These are phyloP conservation scores for Fusarium foetens DNA, from an alignment of 2,329 filamentous ascomycete genomes.

Conservation along the genomic window DNA sequence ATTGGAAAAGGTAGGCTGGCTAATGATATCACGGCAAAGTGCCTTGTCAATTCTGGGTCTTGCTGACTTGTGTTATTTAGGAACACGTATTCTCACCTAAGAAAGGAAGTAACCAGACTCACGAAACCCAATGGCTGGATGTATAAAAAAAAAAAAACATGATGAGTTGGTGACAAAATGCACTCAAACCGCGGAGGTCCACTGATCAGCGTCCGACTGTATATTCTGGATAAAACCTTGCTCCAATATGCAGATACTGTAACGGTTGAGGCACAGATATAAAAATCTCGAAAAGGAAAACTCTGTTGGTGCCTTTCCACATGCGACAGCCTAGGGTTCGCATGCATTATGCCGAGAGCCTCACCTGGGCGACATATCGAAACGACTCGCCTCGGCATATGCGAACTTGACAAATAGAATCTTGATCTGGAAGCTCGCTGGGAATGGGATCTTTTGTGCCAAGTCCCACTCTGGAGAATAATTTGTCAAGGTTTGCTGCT, in stretches of 20 bases:
- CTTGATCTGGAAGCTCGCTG: slow-evolving; percentile 20
- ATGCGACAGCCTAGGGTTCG: background rate
- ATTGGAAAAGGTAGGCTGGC: slow-evolving; percentile 3
- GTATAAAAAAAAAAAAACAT: background rate
- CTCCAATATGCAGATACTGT: background rate
- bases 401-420: slow-evolving; percentile 23
- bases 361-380: background rate
- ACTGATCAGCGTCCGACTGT: background rate
- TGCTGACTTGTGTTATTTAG: slow-evolving; percentile 2
- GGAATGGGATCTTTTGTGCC: slow-evolving; percentile 3
- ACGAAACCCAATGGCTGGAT: background rate
- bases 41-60: background rate
- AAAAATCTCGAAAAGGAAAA: background rate
- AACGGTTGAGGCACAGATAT: background rate
- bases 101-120: background rate
- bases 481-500: background rate
- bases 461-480: slow-evolving; percentile 6
- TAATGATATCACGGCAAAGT: background rate
- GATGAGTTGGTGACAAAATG: background rate
- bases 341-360: background rate
- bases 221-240: background rate
- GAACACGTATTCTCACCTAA: background rate
- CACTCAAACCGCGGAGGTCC: background rate
- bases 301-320: slow-evolving; percentile 1
- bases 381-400: slow-evolving; percentile 10